Evolutionary conservation across 768 basidiomycete genomes (phyloP).

Genomic region (Mycena rebaudengoi): DNA sequence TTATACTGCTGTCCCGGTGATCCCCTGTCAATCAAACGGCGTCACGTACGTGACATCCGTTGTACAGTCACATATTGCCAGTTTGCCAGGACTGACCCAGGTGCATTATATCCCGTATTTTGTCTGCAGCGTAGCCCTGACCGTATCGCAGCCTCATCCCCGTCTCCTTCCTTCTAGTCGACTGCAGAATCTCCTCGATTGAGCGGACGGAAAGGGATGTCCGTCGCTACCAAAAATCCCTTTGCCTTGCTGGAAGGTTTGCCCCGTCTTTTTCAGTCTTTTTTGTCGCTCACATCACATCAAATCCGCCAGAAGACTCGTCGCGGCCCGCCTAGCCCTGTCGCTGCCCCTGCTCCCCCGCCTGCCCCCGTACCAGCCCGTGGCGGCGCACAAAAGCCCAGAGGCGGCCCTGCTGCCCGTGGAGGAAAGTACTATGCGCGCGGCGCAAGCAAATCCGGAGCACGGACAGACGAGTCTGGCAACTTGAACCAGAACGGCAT

Average conservation of each 20-base stretch:
- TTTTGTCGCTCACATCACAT: too few relatives aligned
- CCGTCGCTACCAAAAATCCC: conserved; percentile 90
- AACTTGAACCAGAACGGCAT: conserved; percentile 35
- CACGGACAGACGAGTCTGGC: conserved; percentile 36
- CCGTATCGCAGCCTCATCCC: too few relatives aligned
- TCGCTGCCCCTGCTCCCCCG: conserved; percentile 42
- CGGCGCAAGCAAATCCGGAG: conserved; percentile 54
- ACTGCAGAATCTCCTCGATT: conserved; percentile 31
- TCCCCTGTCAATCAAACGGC: too few relatives aligned
- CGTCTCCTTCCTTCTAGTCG: conserved; percentile 12
- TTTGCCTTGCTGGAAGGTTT: conserved; percentile 85
- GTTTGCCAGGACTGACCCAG: too few relatives aligned
- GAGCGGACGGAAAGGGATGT: conserved; percentile 67
- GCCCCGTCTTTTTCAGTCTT: conserved; percentile 27
- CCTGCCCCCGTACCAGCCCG: conserved; percentile 48
- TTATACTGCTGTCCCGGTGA: too few relatives aligned
- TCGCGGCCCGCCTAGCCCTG: conserved; percentile 52
- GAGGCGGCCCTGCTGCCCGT: conserved; percentile 68
- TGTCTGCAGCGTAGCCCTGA: too few relatives aligned
- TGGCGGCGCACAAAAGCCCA: conserved; percentile 51
- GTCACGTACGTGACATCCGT: too few relatives aligned
- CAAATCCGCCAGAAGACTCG: conserved; percentile 58
- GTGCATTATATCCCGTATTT: too few relatives aligned
- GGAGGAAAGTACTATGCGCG: conserved; percentile 76
- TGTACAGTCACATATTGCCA: too few relatives aligned